phyloP scores from a whole-genome alignment of 2,329 filamentous ascomycete genomes.

The Pyrenophora tritici-repentis region DNA sequence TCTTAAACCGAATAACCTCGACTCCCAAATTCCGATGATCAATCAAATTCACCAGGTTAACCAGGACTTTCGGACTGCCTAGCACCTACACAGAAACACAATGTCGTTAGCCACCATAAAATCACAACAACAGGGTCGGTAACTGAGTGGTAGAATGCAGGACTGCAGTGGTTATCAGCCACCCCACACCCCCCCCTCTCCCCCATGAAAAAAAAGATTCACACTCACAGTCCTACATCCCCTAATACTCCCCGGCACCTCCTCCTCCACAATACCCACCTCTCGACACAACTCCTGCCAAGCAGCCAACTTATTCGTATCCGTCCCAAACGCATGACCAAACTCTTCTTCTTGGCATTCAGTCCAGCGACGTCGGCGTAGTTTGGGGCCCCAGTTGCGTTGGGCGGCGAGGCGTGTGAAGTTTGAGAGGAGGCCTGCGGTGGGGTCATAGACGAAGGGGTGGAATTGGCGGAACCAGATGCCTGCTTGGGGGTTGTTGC shows the following conservation, averaged over 20 bases:
- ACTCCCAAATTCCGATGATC: slow-evolving; percentile 21
- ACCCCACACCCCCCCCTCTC: too few relatives aligned
- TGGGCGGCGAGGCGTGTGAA: slow-evolving; percentile 11
- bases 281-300: slow-evolving; percentile 29
- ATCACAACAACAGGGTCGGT: too few relatives aligned
- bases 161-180: too few relatives aligned
- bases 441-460: slow-evolving; percentile 8
- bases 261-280: slow-evolving; percentile 11
- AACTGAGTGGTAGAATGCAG: too few relatives aligned
- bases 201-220: too few relatives aligned
- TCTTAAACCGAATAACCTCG: slow-evolving; percentile 20
- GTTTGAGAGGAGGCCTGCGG: slow-evolving; percentile 4
- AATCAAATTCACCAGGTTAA: slow-evolving; percentile 30
- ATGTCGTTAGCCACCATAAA: not conserved
- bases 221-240: slow-evolving; percentile 20
- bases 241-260: slow-evolving; percentile 18
- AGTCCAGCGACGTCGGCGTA: slow-evolving; percentile 6
- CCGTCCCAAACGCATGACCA: slow-evolving; percentile 7
- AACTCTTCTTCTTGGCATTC: slow-evolving; percentile 15
- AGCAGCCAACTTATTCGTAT: slow-evolving; percentile 14
- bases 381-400: slow-evolving; percentile 8
- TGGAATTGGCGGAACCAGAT: slow-evolving; percentile 12
- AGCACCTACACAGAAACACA: slow-evolving; percentile 10
- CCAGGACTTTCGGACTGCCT: slow-evolving; percentile 14
- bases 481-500: not conserved